phyloP scores from a whole-genome alignment of 2,329 filamentous ascomycete genomes.

The Geosmithia flava region DNA sequence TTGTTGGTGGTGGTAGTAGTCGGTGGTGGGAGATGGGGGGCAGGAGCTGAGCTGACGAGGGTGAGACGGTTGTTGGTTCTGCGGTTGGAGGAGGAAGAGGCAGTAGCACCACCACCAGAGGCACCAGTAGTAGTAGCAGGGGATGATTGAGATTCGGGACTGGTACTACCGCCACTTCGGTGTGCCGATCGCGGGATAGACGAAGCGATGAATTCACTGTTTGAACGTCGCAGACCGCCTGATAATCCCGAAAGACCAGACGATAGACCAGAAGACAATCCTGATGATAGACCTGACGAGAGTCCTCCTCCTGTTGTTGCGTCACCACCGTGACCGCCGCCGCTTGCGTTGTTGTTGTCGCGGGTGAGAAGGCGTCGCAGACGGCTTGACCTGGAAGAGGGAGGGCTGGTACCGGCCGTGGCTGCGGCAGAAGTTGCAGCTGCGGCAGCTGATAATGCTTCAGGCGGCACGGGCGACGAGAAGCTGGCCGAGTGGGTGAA shows the following conservation, averaged over 20 bases:
- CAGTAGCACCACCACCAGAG: constrained; percentile 6
- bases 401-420: constrained; percentile 36
- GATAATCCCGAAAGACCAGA: too few relatives aligned
- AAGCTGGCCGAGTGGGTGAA: constrained; percentile 4
- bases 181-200: neutral
- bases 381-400: constrained; percentile 30
- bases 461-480: neutral
- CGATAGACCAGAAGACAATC: too few relatives aligned
- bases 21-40: neutral
- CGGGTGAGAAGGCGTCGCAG: constrained; percentile 47
- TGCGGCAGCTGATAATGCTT: neutral
- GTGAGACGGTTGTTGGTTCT: constrained; percentile 19
- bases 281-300: too few relatives aligned
- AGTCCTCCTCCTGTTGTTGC: too few relatives aligned
- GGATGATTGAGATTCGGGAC: constrained; percentile 12
- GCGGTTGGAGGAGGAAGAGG: constrained; percentile 8
- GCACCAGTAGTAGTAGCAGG: constrained; percentile 6
- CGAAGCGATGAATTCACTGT: constrained; percentile 10
- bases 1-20: neutral
- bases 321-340: constrained; percentile 7
- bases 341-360: constrained; percentile 10
- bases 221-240: constrained; percentile 20
- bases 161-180: neutral
- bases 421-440: neutral
- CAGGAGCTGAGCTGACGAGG: constrained; percentile 14